Evolutionary conservation across 2,329 filamentous ascomycete species (phyloP), one percentile per base, ranked within the genome.

Genomic region (Akanthomyces lecanii): DNA sequence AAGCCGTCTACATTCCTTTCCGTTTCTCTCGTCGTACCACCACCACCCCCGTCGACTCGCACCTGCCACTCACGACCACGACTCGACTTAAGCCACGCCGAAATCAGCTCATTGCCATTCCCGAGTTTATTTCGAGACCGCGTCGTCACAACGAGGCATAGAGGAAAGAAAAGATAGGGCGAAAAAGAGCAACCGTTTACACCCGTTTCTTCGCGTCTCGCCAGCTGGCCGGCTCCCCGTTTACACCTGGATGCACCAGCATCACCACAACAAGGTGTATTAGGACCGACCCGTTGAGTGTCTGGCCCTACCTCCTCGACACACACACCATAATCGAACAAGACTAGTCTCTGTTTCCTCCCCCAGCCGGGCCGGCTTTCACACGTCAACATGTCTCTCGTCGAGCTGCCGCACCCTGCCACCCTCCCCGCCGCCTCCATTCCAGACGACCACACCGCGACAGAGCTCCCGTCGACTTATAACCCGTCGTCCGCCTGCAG

Each of bases 311-410:
- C n/a, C 33, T 42, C 23, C 7, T n/a, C 45, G 16, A 23, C 33
- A 60, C 28, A 21, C 33, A 51, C 33, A 12, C 48, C 38, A 47
- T 21, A n/a, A 33, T 23, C 40, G 21, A 23, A 25, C 47, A 28
- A 21, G 25, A 28, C 58, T 44, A 54, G 50, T 14, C 11, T 18
- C n/a, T 11, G 33, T 8, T 8, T 18, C 10, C 44, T 14, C 55
- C 55, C 21, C 21, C 36, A 11, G 23, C 21, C 36, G 18, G 33
- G 10, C 36, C 25, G n/a, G 58, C 58, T 53, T 12, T 38, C 45
- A 40, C 44, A 53, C 38, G 8, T 40, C 61, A 58, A 50, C 61
- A 63, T 63, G 61, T 57, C 61, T 63, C 53, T 51, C 45, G 36
- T 63, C 44, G 36, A 63, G 8, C 44, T 51, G 18, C 21, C 53